Percentiles rank a stretch among this genome's conserved stretches.
phyloP scores from a whole-genome alignment of 2,329 filamentous ascomycete species.

The Ceratocystis lukuohia region DNA sequence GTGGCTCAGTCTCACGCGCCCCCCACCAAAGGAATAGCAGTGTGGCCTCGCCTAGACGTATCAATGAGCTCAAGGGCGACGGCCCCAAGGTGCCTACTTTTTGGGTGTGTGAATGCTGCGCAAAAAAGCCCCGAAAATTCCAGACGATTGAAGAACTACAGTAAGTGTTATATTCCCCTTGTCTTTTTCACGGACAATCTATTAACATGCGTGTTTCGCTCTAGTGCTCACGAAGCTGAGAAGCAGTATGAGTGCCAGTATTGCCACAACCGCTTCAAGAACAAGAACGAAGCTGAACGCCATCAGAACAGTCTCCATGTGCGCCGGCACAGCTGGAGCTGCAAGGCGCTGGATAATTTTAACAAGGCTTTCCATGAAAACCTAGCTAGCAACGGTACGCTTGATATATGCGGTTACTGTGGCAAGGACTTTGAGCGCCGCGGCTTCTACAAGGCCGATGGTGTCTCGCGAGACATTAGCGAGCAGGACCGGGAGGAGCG shows the following conservation, averaged over 20 bases:
- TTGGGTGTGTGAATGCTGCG: slow-evolving; percentile 80
- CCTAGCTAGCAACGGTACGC: slow-evolving; percentile 48
- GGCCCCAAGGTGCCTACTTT: slow-evolving; percentile 40
- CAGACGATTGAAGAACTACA: slow-evolving; percentile 69
- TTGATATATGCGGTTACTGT: slow-evolving; percentile 87
- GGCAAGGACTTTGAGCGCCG: slow-evolving; percentile 66
- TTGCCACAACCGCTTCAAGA: slow-evolving; percentile 93
- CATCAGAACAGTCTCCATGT: slow-evolving; percentile 93
- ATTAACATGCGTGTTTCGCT: slow-evolving; percentile 20
- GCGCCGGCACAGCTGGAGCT: slow-evolving; percentile 90
- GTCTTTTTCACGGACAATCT: slow-evolving; percentile 10
- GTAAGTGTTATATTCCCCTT: slow-evolving; percentile 39
- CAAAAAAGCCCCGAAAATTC: slow-evolving; percentile 94
- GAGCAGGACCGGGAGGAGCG: slow-evolving; percentile 81
- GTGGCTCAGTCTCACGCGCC: slow-evolving; percentile 32
- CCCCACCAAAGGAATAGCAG: slow-evolving; percentile 36
- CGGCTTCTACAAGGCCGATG: slow-evolving; percentile 25
- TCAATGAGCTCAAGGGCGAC: slow-evolving; percentile 36
- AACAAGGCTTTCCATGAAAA: slow-evolving; percentile 81
- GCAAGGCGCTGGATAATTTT: slow-evolving; percentile 65
- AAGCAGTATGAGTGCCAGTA: slow-evolving; percentile 93
- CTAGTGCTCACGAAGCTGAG: slow-evolving; percentile 75
- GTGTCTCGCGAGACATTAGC: slow-evolving; percentile 40
- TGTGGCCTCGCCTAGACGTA: slow-evolving; percentile 38
- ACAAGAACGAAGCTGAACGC: slow-evolving; percentile 94